Base-by-base conservation (phyloP, 495 filamentous ascomycete genomes). In the Recurvomyces mirabilis region DNA sequence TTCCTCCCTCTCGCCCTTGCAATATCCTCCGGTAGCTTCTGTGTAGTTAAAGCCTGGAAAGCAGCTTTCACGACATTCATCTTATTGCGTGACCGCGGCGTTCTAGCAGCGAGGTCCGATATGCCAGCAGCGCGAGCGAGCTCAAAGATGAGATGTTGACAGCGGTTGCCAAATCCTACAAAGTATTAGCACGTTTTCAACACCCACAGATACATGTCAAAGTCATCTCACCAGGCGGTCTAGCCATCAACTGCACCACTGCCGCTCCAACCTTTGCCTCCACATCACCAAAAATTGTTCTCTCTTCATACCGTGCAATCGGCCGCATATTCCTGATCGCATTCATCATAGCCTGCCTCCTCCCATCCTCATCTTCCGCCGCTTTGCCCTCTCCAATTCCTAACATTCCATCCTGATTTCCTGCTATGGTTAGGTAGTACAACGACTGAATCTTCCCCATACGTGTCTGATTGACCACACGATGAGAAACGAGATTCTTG, bases 11-110 rank as follows among this genome's bases (percentile, higher is more conserved):
- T 65, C 30, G 80, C 89, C 23, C 79, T 68, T 33, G 91, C 91
- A 59, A 98, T 73, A 55, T 87, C 79, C 59, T 96, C 85, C 9
- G 93, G 93, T 52, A 89, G 65, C 46, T 70, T 73, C 68, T 99
- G 91, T 65, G 64, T 81, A 65, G 73, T 69, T 34, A 99, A 69
- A 1, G 89, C 91, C 58, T 87, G 54, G 58, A 82, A 82, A 22
- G 82, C 75, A 12, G 91, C 89, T 68, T 95, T 95, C 54, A 93
- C 79, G 12, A 86, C 81, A 65, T 99, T 99, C 86, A 96, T 93
- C 41, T 81, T 82, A 70, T 95, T 99, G 44, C 86, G 68, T 19
- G 81, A 79, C 19, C 86, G 73, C 33, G 75, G 74, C 32, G 93
- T 82, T 26, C 73, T 73, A 14, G 85, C 91, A 5, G 84, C 73